Percentiles rank a stretch among this genome's conserved stretches.
These are phyloP conservation scores for Xylaria sp. DNA, from an alignment of 2,329 filamentous ascomycete species.

Conservation along the genomic window DNA sequence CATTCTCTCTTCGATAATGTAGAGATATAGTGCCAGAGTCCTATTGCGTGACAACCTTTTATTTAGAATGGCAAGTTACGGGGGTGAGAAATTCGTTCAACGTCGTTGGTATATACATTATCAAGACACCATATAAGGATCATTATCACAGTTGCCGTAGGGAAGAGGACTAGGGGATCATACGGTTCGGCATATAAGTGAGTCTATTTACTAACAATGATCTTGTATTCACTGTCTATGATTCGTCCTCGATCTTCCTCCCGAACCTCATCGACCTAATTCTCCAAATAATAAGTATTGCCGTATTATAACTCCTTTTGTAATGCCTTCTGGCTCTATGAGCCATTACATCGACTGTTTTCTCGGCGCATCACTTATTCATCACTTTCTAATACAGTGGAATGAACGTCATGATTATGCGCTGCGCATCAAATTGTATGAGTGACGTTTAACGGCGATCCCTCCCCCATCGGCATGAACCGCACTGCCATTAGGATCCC, in stretches of 20 bases:
- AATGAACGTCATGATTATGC: conserved; percentile 79
- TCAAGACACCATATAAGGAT: background rate
- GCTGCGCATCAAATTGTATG: conserved; percentile 71
- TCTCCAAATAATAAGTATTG: conserved; percentile 75
- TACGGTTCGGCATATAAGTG: conserved; percentile 3
- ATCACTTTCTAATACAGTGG: conserved; percentile 63
- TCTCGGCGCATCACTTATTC: conserved; percentile 61
- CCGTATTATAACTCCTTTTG: conserved; percentile 69
- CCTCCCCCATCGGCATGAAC: conserved; percentile 77
- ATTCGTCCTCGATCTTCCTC: conserved; percentile 55
- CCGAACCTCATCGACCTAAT: conserved; percentile 46
- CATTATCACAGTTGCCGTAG: background rate
- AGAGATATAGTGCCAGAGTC: too few relatives aligned
- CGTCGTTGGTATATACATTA: conserved; percentile 3
- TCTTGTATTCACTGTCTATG: conserved; percentile 42
- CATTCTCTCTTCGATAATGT: too few relatives aligned
- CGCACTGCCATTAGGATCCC: too few relatives aligned
- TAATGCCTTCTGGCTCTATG: conserved; percentile 75
- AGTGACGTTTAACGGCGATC: conserved; percentile 72
- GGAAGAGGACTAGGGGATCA: background rate
- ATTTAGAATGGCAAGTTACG: background rate
- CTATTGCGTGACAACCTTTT: background rate
- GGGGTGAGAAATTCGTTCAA: background rate
- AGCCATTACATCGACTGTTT: conserved; percentile 41
- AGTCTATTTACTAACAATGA: conserved; percentile 2